phyloP scores from a whole-genome alignment of 805 yeast genomes.

The Cyberlindnera misumaiensis region DNA sequence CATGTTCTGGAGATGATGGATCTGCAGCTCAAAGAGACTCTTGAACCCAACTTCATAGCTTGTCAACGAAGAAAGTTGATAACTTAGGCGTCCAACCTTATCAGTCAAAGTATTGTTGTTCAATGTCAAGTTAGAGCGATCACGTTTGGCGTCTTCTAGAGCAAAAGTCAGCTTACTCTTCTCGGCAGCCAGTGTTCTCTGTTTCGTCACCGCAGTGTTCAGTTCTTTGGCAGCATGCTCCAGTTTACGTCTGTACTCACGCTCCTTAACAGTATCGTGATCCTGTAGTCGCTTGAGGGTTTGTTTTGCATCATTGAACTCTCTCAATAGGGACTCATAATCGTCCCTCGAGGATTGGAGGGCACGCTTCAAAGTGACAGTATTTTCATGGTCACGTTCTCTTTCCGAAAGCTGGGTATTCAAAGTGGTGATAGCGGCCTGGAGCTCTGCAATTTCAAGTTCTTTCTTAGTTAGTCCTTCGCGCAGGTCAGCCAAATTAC shows the following conservation, averaged over 20 bases:
- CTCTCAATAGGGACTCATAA: constrained; percentile 17
- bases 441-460: constrained; percentile 13
- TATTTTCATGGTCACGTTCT: constrained; percentile 10
- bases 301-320: constrained; percentile 21
- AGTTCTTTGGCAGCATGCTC: constrained; percentile 34
- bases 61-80: constrained; percentile 18
- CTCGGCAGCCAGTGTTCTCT: constrained; percentile 37
- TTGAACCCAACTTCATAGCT: constrained; percentile 37
- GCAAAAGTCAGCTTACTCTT: constrained; percentile 35
- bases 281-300: constrained; percentile 17
- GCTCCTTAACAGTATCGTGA: constrained; percentile 26
- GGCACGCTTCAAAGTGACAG: constrained; percentile 7
- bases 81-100: constrained; percentile 26
- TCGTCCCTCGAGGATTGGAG: constrained; percentile 12
- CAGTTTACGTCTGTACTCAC: constrained; percentile 20
- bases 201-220: constrained; percentile 36
- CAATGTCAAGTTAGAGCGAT: constrained; percentile 29
- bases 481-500: constrained; percentile 5
- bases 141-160: constrained; percentile 32
- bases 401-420: constrained; percentile 8
- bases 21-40: constrained; percentile 34
- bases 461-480: constrained; percentile 11
- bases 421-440: constrained; percentile 11
- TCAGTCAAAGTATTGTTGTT: constrained; percentile 34
- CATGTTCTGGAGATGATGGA: constrained; percentile 43